Conservation (phyloP, 23 red algal species). For the Gracilaria vermiculophylla region DNA sequence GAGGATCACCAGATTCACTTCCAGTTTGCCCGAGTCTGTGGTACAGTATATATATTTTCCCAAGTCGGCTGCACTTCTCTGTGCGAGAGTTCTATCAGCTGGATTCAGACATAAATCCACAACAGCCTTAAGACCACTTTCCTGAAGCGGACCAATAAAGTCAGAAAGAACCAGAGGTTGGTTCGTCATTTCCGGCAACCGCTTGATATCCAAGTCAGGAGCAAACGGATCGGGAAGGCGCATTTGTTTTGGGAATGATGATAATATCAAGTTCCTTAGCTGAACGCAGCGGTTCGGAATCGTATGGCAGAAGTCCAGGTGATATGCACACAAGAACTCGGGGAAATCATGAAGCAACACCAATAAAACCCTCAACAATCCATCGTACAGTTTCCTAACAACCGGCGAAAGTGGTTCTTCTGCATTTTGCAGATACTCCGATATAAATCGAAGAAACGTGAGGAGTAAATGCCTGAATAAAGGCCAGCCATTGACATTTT, state of each 20-base stretch:
- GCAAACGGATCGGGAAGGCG: constrained; percentile 94
- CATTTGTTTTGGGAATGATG: constrained; percentile 86
- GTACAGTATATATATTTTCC: not conserved
- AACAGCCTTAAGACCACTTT: constrained; percentile 41
- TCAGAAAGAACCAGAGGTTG: constrained; percentile 73
- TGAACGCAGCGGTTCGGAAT: constrained; percentile 88
- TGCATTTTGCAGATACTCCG: constrained; percentile 50
- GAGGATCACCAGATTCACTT: constrained; percentile 54
- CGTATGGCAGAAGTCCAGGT: constrained; percentile 72
- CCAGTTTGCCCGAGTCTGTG: not conserved
- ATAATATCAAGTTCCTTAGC: constrained; percentile 90
- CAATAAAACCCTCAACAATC: constrained; percentile 80
- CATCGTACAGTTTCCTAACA: constrained; percentile 80
- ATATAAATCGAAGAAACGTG: constrained; percentile 77
- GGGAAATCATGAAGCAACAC: constrained; percentile 98
- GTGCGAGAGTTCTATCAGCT: not conserved
- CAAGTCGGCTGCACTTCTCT: not conserved
- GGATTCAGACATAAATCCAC: constrained; percentile 73
- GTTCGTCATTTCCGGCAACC: constrained; percentile 74
- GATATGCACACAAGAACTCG: constrained; percentile 89
- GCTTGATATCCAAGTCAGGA: constrained; percentile 84
- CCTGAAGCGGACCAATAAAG: constrained; percentile 33
- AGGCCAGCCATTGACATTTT: constrained; percentile 59
- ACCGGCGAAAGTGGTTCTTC: constrained; percentile 34
- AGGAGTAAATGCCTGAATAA: constrained; percentile 79